Conservation (phyloP, 169 alveolate species). For the Fabrea salina region DNA sequence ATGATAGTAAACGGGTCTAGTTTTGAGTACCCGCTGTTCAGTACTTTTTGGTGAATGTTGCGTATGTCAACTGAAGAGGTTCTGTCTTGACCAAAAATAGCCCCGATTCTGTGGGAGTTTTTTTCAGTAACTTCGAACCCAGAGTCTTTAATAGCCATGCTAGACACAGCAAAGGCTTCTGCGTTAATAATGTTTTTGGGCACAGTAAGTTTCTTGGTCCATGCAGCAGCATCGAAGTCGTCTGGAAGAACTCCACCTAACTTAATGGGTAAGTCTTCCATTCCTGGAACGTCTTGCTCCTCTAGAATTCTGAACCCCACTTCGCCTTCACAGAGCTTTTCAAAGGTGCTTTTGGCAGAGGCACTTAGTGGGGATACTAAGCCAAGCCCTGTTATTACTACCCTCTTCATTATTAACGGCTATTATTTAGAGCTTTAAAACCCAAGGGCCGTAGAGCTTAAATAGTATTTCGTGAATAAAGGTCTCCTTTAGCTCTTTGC, state of each 20-base stretch:
- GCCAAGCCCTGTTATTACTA: slow-evolving; percentile 30
- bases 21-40: background rate
- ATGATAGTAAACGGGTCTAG: slow-evolving; percentile 1
- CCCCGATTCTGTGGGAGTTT: background rate
- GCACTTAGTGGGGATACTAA: slow-evolving; percentile 6
- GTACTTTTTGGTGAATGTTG: background rate
- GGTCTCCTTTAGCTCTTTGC: background rate
- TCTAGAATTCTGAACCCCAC: background rate
- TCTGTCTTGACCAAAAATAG: background rate
- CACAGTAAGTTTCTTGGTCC: background rate
- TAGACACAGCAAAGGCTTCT: background rate
- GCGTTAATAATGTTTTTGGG: background rate
- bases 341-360: background rate
- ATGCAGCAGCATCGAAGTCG: background rate
- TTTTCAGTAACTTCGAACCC: background rate
- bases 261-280: background rate
- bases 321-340: background rate
- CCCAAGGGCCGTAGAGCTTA: too few species aligned
- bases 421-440: too few species aligned
- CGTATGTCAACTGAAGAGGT: slow-evolving; percentile 5
- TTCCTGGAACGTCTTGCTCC: background rate
- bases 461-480: too few species aligned
- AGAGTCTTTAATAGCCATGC: slow-evolving; percentile 13
- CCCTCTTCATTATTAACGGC: slow-evolving; percentile 6
- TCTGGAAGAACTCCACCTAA: background rate